Percentiles rank a stretch among this genome's conserved stretches.
Conservation (phyloP, 2,329 filamentous ascomycete genomes). For the Scorias spongiosa region DNA sequence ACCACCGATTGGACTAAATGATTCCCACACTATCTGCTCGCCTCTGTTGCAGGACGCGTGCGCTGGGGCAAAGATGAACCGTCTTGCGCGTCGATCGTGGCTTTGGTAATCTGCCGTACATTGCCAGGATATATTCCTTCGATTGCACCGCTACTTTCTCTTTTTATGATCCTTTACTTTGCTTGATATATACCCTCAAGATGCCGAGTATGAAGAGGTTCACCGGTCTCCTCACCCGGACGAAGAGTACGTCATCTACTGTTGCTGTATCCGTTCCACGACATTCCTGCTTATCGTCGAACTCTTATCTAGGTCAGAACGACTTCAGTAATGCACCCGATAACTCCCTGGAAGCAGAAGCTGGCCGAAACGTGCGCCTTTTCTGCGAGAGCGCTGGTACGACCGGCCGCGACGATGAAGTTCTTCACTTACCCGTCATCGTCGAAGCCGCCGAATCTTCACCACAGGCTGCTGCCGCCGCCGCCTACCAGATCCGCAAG, state of each 20-base stretch:
- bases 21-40: no score
- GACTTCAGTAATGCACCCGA: constrained; percentile 18
- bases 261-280: constrained; percentile 1
- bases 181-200: no score
- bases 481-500: constrained; percentile 66
- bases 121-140: no score
- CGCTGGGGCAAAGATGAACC: no score
- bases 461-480: constrained; percentile 67
- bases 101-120: no score
- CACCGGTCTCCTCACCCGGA: constrained; percentile 10
- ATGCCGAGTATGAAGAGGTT: constrained; percentile 12
- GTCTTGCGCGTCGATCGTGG: no score
- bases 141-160: no score
- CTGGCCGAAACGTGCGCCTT: constrained; percentile 49
- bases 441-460: constrained; percentile 92
- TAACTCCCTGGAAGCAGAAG: constrained; percentile 53
- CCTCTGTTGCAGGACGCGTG: no score
- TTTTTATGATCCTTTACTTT: no score
- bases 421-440: constrained; percentile 80
- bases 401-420: constrained; percentile 51
- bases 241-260: constrained; percentile 8
- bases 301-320: constrained; percentile 15
- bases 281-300: background rate
- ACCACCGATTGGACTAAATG: no score
- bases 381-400: constrained; percentile 61